Evolutionary conservation across 345 rosid genomes (phyloP).

Genomic region (Citrus australasica): DNA sequence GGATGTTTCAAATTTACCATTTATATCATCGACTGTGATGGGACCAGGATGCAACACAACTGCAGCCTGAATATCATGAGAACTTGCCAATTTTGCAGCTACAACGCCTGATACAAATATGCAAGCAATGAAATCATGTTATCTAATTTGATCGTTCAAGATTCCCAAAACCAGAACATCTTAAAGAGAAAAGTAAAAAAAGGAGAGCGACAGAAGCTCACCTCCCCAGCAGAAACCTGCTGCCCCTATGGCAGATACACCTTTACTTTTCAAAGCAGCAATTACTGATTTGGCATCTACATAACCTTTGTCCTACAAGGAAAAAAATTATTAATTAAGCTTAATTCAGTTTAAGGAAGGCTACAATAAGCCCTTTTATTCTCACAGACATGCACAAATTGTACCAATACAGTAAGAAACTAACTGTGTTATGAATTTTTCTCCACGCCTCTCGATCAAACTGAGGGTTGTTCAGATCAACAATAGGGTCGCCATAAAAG

Average conservation of each 20-base stretch:
- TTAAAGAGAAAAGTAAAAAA: neutral
- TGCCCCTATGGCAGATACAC: conserved; percentile 10
- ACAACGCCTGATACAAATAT: neutral
- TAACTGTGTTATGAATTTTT: conserved; percentile 11
- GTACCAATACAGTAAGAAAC: neutral
- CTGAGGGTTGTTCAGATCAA: neutral
- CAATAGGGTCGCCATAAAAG: conserved; percentile 8
- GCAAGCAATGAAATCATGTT: neutral
- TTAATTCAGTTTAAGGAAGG: neutral
- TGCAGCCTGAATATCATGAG: conserved; percentile 9
- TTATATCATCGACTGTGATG: neutral
- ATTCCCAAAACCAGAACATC: neutral
- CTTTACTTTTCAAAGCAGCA: conserved; percentile 14
- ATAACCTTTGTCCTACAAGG: conserved; percentile 6
- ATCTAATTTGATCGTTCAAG: neutral
- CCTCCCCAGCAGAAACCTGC: conserved; percentile 22
- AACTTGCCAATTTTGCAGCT: conserved; percentile 9
- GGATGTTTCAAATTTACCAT: neutral
- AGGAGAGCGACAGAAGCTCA: neutral
- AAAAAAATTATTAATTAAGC: neutral
- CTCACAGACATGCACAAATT: neutral
- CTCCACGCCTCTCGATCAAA: conserved; percentile 6
- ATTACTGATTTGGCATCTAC: conserved; percentile 10
- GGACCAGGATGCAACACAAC: conserved; percentile 6
- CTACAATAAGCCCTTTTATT: neutral